Percentiles rank a stretch among this genome's conserved stretches.
These are phyloP conservation scores for Globisporangium yorkense DNA, from an alignment of 352 stramenopile genomes.

Conservation along the genomic window DNA sequence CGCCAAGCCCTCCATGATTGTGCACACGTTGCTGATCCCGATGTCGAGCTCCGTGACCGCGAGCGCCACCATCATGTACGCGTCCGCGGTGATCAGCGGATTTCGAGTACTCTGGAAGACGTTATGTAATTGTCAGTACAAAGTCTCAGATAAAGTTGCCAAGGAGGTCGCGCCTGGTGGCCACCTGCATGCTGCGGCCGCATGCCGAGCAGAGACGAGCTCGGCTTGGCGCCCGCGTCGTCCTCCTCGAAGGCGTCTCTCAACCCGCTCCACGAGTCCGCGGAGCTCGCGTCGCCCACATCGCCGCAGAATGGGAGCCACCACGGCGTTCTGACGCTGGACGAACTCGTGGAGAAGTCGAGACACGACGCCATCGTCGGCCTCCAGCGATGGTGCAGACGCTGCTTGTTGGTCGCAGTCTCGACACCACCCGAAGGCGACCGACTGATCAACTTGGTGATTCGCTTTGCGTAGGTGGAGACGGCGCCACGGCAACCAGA, in stretches of 20 bases:
- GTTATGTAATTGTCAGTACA: too few species aligned
- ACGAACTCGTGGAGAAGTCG: slow-evolving; percentile 36
- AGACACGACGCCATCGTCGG: slow-evolving; percentile 27
- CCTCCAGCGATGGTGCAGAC: slow-evolving; percentile 30
- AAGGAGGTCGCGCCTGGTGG: slow-evolving; percentile 2
- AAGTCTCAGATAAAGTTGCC: too few species aligned
- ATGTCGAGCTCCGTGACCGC: too few species aligned
- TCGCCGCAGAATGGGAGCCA: background rate
- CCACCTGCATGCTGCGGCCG: background rate
- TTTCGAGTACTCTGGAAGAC: too few species aligned
- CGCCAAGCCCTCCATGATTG: too few species aligned
- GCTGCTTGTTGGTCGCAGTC: background rate
- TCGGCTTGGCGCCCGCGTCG: background rate
- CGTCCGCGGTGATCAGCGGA: too few species aligned
- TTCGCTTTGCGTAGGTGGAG: slow-evolving; percentile 21
- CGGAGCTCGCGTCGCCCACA: background rate
- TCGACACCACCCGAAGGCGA: too few species aligned
- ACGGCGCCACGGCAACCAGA: slow-evolving; percentile 21
- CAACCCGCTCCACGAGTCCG: background rate
- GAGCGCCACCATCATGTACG: too few species aligned
- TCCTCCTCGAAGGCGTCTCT: background rate
- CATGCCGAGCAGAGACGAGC: background rate
- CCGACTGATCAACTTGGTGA: too few species aligned
- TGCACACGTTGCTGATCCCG: too few species aligned
- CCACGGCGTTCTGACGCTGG: slow-evolving; percentile 16